Base-by-base conservation (phyloP, 768 basidiomycete genomes). In the Collybiopsis confluens region DNA sequence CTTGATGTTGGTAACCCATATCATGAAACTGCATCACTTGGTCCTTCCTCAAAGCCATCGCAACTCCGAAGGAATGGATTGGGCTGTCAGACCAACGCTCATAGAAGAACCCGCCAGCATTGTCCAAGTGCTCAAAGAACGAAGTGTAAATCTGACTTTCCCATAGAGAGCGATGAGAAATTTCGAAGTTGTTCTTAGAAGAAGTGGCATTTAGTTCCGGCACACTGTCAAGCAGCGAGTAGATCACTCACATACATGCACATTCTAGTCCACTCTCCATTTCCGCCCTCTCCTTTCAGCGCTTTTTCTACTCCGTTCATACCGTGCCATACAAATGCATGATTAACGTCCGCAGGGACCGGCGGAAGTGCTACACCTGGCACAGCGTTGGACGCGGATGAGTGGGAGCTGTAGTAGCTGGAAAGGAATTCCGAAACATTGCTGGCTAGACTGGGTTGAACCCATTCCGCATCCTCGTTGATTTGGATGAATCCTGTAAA, bases 71-170 rank as follows among this genome's bases (percentile, higher is more conserved):
- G 3, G 65, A 65, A 48, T 68, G 67, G 6, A 68, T 54, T 13
- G 66, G 65, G 1, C 65, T 57, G 38, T 68, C 66, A 26, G 64
- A 47, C 66, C 66, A 68, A 33, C 66, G 62, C 54, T 68, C 66
- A 35, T 68, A 68, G 40, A 68, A 68, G 54, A 68, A 65, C 9
- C 47, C 47, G 24, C 66, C 65, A 62, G 33, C 58, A 23, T 52
- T 38, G 41, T 68, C 66, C 5, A 68, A 56, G 41, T 55, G 59
- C 16, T 65, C 57, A 37, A 68, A 68, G 24, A 68, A 57, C 15
- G 57, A 53, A 5, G 59, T 64, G 44, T 68, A 68, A 10, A 65
- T 15, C 26, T 57, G 50, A 42, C 56, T 57, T 28, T 65, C 61
- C 66, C 66, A 68, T 37, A 68, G 55, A 23, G 61, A 64, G 8